Evolutionary conservation across 345 rosid species (phyloP).

Genomic region (Microthlaspi erraticum): DNA sequence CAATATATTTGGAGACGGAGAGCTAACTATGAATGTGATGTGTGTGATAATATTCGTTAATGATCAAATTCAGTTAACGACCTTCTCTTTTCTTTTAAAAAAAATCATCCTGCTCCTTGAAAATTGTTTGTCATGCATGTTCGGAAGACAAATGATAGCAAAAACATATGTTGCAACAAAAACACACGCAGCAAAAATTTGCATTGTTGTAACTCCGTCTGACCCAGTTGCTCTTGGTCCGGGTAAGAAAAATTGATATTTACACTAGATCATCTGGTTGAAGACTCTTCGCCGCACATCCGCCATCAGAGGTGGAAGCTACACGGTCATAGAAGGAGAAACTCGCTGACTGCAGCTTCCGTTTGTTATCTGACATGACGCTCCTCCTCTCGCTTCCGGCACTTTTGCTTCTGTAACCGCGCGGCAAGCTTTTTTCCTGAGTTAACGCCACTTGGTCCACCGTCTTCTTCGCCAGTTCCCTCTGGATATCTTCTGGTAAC

Average conservation of each 20-base stretch:
- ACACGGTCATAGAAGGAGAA: constrained; percentile 48
- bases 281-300: constrained; percentile 39
- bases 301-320: constrained; percentile 5
- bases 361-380: constrained; percentile 35
- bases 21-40: too few relatives aligned
- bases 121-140: background rate
- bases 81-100: background rate
- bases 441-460: constrained; percentile 54
- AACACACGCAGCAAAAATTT: background rate
- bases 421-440: constrained; percentile 55
- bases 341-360: constrained; percentile 39
- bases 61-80: too few relatives aligned
- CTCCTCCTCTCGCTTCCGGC: constrained; percentile 36
- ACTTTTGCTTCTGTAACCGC: constrained; percentile 58
- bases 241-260: background rate
- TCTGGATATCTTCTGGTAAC: constrained; percentile 61
- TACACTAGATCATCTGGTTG: constrained; percentile 42
- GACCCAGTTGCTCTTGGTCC: too few relatives aligned
- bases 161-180: constrained; percentile 15
- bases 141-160: background rate
- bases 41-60: too few relatives aligned
- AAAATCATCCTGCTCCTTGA: background rate
- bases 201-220: too few relatives aligned
- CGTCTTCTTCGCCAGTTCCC: constrained; percentile 39
- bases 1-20: too few relatives aligned